Evolutionary conservation across 352 stramenopile species (phyloP), one percentile per base, ranked within the genome.

Genomic region (Phytopythium mirpurense): DNA sequence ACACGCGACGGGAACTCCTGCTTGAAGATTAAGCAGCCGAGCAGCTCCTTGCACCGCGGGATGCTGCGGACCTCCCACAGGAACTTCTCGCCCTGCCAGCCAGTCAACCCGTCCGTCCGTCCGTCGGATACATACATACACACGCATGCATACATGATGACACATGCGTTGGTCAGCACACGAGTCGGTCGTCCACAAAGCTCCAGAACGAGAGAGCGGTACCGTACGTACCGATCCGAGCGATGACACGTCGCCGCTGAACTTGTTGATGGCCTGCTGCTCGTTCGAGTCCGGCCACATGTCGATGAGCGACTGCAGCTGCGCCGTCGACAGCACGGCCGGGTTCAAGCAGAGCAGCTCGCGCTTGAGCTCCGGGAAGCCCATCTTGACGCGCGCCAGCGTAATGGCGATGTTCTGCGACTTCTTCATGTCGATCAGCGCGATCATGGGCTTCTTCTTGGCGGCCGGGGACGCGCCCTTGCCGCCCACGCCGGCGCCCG

Each of bases 331-430:
- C 14, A 93, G 57, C 18, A 93, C 76, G 0, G 73, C 85, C 45
- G 83, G 58, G 49, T 91, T 91, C 72, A 93, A 77, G 15, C 72
- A 67, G 48, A 93, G 51, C 38, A 93, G 74, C 53, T 93, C 78
- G 21, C 63, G 68, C 59, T 88, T 88, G 14, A 93, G 63, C 57
- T 90, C 67, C 0, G 78, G 58, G 51, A 88, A 91, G 9, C 60
- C 51, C 21, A 90, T 55, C 62, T 92, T 92, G 2, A 94, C 72
- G 32, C 83, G 79, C 2, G 83, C 83, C 35, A 94, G 45, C 15
- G 81, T 90, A 47, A 94, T 94, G 11, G 81, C 73, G 50, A 94
- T 90, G 61, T 94, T 94, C 60, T 94, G 83, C 19, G 81, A 86
- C 50, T 92, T 94, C 48, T 94, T 94, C 77, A 91, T 88, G 55